Conservation (phyloP, 441 rosid species). For the Adansonia madagascariensis region DNA sequence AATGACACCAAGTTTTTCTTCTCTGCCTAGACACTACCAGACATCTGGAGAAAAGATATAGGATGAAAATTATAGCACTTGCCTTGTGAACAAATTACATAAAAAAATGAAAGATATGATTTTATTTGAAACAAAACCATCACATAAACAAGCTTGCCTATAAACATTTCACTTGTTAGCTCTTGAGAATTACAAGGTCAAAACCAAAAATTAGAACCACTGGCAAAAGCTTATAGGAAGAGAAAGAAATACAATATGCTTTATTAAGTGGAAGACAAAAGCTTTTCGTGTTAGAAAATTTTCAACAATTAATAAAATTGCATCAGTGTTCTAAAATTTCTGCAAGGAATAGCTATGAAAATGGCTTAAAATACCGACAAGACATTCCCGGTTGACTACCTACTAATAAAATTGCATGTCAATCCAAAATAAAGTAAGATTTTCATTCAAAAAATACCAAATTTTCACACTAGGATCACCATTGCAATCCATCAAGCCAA, state of each 20-base stretch:
- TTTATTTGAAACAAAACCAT: too few relatives aligned
- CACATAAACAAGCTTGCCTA: too few relatives aligned
- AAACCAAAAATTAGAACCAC: not conserved
- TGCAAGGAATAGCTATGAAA: not conserved
- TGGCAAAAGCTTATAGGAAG: too few relatives aligned
- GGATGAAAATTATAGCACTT: too few relatives aligned
- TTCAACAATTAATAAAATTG: not conserved
- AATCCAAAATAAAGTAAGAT: not conserved
- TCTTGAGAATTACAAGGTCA: too few relatives aligned
- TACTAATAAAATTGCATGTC: not conserved
- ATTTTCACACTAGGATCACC: not conserved
- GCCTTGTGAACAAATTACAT: too few relatives aligned
- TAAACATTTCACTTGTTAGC: too few relatives aligned
- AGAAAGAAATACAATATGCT: too few relatives aligned
- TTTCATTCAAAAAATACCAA: not conserved
- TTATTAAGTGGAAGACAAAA: not conserved
- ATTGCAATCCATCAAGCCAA: not conserved
- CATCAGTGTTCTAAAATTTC: not conserved
- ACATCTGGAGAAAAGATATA: not conserved
- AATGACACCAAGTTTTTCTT: too few relatives aligned
- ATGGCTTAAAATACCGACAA: not conserved
- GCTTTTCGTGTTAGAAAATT: not conserved
- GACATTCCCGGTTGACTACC: conserved; percentile 3
- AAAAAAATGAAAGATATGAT: too few relatives aligned
- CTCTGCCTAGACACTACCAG: too few relatives aligned